These are phyloP conservation scores for Yamadazyma paraphyllophila DNA, from an alignment of 805 yeast species.

Conservation along the genomic window DNA sequence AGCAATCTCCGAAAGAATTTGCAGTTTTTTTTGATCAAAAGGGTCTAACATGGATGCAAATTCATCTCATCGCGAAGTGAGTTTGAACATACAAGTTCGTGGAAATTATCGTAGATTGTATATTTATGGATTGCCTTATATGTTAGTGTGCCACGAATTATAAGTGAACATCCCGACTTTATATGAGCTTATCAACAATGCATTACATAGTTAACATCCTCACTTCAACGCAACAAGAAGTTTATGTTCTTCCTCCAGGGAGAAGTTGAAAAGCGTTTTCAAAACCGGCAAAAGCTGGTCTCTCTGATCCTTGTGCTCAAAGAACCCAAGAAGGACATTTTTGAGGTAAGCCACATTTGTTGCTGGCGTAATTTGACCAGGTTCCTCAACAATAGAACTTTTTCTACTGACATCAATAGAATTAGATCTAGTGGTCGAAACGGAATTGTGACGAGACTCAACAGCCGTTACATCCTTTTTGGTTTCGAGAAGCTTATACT, in stretches of 20 bases:
- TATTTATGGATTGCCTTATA: too few species aligned
- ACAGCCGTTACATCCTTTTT: conserved; percentile 11
- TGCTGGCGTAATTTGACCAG: conserved; percentile 11
- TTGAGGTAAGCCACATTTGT: conserved; percentile 66
- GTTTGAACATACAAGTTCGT: background rate
- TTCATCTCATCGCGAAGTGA: conserved; percentile 6
- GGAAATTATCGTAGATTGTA: too few species aligned
- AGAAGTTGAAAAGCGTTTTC: conserved; percentile 67
- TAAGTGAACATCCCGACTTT: too few species aligned
- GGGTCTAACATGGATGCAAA: conserved; percentile 43
- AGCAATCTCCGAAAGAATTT: conserved; percentile 52
- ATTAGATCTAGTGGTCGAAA: conserved; percentile 7
- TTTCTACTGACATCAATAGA: conserved; percentile 9
- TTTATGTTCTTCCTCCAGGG: conserved; percentile 69
- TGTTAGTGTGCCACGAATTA: too few species aligned
- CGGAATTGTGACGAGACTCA: background rate
- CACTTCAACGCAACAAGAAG: conserved; percentile 54
- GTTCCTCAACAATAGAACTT: background rate
- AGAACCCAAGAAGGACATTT: conserved; percentile 85
- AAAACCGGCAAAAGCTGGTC: conserved; percentile 82
- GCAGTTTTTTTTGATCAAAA: conserved; percentile 64
- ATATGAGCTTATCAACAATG: too few species aligned
- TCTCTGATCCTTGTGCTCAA: conserved; percentile 92
- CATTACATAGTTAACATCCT: background rate
- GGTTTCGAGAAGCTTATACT: conserved; percentile 47